These are phyloP conservation scores for Parastagonospora nodorum DNA, from an alignment of 2,329 filamentous ascomycete species.

Conservation along the genomic window DNA sequence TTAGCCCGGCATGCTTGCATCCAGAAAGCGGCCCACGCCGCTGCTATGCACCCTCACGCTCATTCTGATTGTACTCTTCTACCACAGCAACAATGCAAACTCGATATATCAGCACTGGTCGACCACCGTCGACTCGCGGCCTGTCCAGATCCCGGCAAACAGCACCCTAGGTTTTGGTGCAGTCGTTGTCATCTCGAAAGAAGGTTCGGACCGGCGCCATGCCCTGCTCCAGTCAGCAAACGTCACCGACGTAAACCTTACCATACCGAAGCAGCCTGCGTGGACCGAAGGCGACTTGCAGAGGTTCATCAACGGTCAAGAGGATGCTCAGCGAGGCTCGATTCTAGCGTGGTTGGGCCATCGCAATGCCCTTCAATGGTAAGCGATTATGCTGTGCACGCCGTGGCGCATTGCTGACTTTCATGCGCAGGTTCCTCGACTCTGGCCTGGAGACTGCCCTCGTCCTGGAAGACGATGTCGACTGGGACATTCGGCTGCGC, in stretches of 20 bases:
- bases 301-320: constrained; percentile 42
- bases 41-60: constrained; percentile 34
- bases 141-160: constrained; percentile 38
- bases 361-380: constrained; percentile 49
- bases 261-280: constrained; percentile 48
- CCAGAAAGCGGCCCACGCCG: constrained; percentile 37
- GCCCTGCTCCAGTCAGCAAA: constrained; percentile 49
- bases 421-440: constrained; percentile 45
- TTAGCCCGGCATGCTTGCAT: constrained; percentile 36
- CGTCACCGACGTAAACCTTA: constrained; percentile 50
- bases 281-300: constrained; percentile 50
- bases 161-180: constrained; percentile 49
- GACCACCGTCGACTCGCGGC: constrained; percentile 28
- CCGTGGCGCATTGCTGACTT: constrained; percentile 15
- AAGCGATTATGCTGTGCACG: constrained; percentile 12
- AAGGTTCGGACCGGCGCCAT: constrained; percentile 46
- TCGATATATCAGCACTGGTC: constrained; percentile 37
- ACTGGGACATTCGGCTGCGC: constrained; percentile 53
- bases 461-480: constrained; percentile 54
- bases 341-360: constrained; percentile 53
- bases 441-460: constrained; percentile 50
- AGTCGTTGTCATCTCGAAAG: constrained; percentile 49
- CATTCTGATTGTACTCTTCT: constrained; percentile 33
- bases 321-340: constrained; percentile 46
- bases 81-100: constrained; percentile 33